These are phyloP conservation scores for Cicer arietinum DNA, from an alignment of 306 rosid species.

Conservation along the genomic window DNA sequence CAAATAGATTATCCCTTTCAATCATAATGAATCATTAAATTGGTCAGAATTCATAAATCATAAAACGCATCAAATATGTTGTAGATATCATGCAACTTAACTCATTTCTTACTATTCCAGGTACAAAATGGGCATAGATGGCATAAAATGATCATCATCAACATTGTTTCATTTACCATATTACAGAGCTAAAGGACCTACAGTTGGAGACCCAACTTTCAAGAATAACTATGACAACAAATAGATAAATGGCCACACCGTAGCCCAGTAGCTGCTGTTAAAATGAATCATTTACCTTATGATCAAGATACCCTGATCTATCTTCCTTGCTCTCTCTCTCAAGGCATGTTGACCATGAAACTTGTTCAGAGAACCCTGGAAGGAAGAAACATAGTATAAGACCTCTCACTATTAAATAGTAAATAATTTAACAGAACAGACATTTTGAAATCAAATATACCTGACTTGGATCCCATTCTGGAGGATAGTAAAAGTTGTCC, in stretches of 20 bases:
- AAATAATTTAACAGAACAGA: constrained; percentile 16
- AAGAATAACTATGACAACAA: background rate
- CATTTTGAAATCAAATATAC: constrained; percentile 43
- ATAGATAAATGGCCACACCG: background rate
- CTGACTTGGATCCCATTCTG: constrained; percentile 95
- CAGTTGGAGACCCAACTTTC: constrained; percentile 12
- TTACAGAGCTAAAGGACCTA: constrained; percentile 9
- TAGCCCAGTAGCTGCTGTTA: background rate
- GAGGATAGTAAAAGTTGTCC: constrained; percentile 90
- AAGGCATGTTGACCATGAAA: constrained; percentile 93
- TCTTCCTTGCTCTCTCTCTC: constrained; percentile 89
- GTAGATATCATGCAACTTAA: background rate
- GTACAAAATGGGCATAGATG: constrained; percentile 32
- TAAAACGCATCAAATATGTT: background rate
- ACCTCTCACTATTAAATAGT: constrained; percentile 21
- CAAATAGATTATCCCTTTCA: constrained; percentile 14
- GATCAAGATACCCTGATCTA: constrained; percentile 88
- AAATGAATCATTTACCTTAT: constrained; percentile 64
- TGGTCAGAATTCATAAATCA: background rate
- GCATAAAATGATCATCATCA: constrained; percentile 28
- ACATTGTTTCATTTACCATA: constrained; percentile 12
- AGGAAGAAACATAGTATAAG: constrained; percentile 36
- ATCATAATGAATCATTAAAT: constrained; percentile 4
- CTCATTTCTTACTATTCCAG: constrained; percentile 6
- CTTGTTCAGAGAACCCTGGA: constrained; percentile 88